A percentile compares a stretch with the other conserved stretches of the same genome.
Evolutionary conservation across 2,329 filamentous ascomycete species (phyloP).

Genomic region (Pestalotiopsis sp.): DNA sequence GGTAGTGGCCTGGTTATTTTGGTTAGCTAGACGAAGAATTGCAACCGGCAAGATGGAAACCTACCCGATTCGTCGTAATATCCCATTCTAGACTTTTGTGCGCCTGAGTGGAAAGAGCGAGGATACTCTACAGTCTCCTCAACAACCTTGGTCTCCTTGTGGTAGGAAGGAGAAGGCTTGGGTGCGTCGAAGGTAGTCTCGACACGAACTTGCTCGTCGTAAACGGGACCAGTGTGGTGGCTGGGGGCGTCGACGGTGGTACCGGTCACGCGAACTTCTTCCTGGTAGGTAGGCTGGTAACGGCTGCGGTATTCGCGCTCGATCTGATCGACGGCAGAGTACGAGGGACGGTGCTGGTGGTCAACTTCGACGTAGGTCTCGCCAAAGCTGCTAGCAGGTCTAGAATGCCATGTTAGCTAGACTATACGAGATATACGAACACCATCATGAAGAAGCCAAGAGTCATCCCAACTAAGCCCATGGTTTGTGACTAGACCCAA

Average conservation of each 20-base stretch:
- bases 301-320: constrained; percentile 69
- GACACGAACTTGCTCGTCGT: constrained; percentile 37
- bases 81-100: constrained; percentile 61
- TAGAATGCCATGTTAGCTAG: constrained; percentile 26
- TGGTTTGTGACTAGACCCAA: background rate
- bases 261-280: constrained; percentile 26
- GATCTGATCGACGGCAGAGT: constrained; percentile 61
- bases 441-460: background rate
- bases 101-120: constrained; percentile 40
- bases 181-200: constrained; percentile 47
- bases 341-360: constrained; percentile 49
- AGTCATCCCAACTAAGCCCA: background rate
- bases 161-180: constrained; percentile 47
- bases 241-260: constrained; percentile 27
- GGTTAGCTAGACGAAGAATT: constrained; percentile 18
- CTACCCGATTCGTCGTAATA: constrained; percentile 67
- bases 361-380: constrained; percentile 71
- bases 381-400: constrained; percentile 47
- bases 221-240: constrained; percentile 27
- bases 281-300: constrained; percentile 53
- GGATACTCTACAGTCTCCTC: constrained; percentile 68
- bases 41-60: constrained; percentile 24
- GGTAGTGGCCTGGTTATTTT: constrained; percentile 52
- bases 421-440: constrained; percentile 5
- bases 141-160: constrained; percentile 61